A percentile compares a stretch with the other conserved stretches of the same genome.
Conservation (phyloP, 768 basidiomycete genomes). For the Termitomyces sp. region DNA sequence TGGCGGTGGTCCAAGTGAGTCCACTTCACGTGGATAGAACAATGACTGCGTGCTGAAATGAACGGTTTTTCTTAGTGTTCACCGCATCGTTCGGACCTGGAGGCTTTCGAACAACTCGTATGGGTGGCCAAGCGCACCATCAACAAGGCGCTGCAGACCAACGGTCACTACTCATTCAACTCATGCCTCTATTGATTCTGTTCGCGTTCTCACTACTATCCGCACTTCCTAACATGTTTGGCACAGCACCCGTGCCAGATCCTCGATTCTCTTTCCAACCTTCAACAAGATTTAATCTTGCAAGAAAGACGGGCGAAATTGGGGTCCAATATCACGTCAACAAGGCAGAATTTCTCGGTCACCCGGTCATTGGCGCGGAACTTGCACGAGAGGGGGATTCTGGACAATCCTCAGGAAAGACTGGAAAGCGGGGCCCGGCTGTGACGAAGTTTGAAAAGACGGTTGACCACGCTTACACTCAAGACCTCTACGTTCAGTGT, state of each 20-base stretch:
- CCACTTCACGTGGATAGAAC: not conserved
- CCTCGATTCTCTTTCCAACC: conserved; percentile 73
- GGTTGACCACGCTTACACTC: conserved; percentile 74
- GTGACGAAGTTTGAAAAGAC: conserved; percentile 66
- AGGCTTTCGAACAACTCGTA: conserved; percentile 74
- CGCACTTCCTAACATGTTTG: conserved; percentile 73
- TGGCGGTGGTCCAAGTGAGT: conserved; percentile 54
- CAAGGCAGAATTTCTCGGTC: conserved; percentile 66
- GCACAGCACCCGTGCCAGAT: conserved; percentile 65
- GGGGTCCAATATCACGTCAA: conserved; percentile 87
- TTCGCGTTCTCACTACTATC: conserved; percentile 83
- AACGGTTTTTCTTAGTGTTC: conserved; percentile 47
- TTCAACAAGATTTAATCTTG: conserved; percentile 59
- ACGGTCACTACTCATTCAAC: conserved; percentile 67
- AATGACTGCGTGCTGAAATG: not conserved
- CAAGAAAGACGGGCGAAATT: conserved; percentile 65
- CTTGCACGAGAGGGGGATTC: conserved; percentile 46
- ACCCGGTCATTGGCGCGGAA: conserved; percentile 73
- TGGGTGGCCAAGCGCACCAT: conserved; percentile 38
- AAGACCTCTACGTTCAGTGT: conserved; percentile 69
- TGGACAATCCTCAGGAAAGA: conserved; percentile 25
- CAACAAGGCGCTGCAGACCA: conserved; percentile 36
- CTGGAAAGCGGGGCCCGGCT: conserved; percentile 34
- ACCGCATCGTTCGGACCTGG: conserved; percentile 75
- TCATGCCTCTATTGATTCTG: conserved; percentile 81